Evolutionary conservation across 352 stramenopile genomes (phyloP), one percentile per base, ranked within the genome.

Genomic region (Blastocystis sp.): DNA sequence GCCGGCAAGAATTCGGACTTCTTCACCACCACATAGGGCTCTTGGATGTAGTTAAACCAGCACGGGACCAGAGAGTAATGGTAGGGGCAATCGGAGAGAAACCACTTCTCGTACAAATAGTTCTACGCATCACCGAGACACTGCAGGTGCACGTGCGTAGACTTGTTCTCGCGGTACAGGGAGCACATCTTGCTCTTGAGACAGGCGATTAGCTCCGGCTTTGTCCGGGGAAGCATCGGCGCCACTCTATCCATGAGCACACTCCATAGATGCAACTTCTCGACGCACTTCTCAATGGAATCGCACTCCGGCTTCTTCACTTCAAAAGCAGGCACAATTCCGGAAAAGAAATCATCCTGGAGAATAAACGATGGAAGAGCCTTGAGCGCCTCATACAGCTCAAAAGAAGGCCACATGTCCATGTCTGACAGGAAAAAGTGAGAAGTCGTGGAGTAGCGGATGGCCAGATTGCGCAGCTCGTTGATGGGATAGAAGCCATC

Each of bases 21-120:
- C 48, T 80, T 80, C 70, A 80, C 70, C 40, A 80, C n/a, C 28
- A 80, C 60, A n/a, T 80, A 80, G 28, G 53, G 52, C 34, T 80
- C 52, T 67, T 67, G 70, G 60, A 80, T 80, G 10, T 28, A 67
- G 40, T 80, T 80, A 28, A 67, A 80, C 60, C 52, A 80, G 60
- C 60, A 80, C 28, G 60, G 34, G 67, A 67, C 53, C 23, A 80
- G 53, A 7, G 70, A 67, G 40, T 64, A 67, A 56, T 64, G 48
- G n/a, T 43, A 67, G 7, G 70, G 60, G 67, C 53, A 67, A 67
- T 80, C 70, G 10, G 60, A 80, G 9, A 67, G 52, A 64, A 67
- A 64, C 70, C 70, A 80, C 34, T 45, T 40, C 41, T 80, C 70
- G n/a, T 52, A 80, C 21, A 67, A 41, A 67, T 80, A 80, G 40